These are phyloP conservation scores for Thielaviopsis ethacetica DNA, from an alignment of 2,329 filamentous ascomycete genomes.

Conservation along the genomic window DNA sequence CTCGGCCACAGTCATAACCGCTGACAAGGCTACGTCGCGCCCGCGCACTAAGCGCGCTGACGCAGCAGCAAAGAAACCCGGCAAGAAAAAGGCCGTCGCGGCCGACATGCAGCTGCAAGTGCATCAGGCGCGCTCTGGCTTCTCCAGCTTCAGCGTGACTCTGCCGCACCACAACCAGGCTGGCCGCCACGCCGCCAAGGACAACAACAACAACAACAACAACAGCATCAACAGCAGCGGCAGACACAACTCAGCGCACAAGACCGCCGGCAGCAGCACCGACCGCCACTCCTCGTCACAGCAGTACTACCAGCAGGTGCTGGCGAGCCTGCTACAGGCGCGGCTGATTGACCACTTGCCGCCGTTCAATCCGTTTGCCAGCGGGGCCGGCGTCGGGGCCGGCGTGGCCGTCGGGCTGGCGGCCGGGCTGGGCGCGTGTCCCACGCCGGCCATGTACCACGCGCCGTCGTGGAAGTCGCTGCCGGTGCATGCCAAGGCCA, in stretches of 20 bases:
- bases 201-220: too few relatives aligned
- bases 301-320: slow-evolving; percentile 6
- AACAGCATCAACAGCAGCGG: too few relatives aligned
- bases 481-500: slow-evolving; percentile 5
- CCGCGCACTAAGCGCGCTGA: not conserved
- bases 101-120: slow-evolving; percentile 5
- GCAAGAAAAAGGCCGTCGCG: slow-evolving; percentile 4
- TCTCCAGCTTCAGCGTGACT: slow-evolving; percentile 7
- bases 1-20: not conserved
- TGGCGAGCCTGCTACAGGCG: slow-evolving; percentile 5
- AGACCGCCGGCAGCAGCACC: not conserved
- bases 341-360: not conserved
- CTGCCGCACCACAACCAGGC: not conserved
- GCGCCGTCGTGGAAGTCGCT: slow-evolving; percentile 4
- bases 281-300: not conserved
- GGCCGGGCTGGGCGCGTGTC: not conserved
- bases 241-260: not conserved
- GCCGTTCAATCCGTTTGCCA: not conserved
- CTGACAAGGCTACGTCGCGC: slow-evolving; percentile 1
- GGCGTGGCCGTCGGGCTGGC: not conserved
- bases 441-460: slow-evolving; percentile 7
- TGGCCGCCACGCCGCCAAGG: too few relatives aligned
- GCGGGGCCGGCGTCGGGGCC: not conserved
- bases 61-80: not conserved
- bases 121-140: not conserved